Evolutionary conservation across 306 rosid species (phyloP).

Genomic region (Trifolium repens): DNA sequence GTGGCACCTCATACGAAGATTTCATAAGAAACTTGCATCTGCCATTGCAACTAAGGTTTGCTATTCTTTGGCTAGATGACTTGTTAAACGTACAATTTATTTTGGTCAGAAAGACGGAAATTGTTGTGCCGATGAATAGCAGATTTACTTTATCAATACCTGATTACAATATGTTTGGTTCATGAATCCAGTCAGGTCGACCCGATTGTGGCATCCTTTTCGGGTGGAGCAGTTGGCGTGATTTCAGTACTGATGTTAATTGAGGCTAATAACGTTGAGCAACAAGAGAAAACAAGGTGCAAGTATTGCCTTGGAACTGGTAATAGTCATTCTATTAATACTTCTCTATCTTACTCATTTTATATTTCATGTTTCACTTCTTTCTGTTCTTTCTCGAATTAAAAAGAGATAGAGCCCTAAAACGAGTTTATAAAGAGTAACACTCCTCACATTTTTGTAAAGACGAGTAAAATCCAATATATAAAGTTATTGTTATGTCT

Average conservation of each 20-base stretch:
- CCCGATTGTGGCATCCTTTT: conserved; percentile 96
- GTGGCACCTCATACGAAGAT: conserved; percentile 94
- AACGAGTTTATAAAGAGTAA: not conserved
- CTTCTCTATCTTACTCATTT: not conserved
- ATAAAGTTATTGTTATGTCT: conserved; percentile 21
- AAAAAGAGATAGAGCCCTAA: not conserved
- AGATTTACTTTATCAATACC: conserved; percentile 33
- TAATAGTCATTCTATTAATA: conserved; percentile 42
- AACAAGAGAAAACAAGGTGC: conserved; percentile 93
- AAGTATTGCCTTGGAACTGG: conserved; percentile 94
- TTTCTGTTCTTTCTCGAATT: too few relatives aligned
- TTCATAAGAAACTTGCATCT: conserved; percentile 89
- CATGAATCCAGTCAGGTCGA: conserved; percentile 81
- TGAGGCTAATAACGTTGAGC: conserved; percentile 90
- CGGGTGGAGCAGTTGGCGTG: conserved; percentile 97
- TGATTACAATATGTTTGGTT: conserved; percentile 41
- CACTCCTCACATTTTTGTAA: not conserved
- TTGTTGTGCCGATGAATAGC: conserved; percentile 15
- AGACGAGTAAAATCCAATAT: not conserved
- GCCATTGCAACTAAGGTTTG: conserved; percentile 88
- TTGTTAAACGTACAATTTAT: conserved; percentile 21
- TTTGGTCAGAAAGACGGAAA: not conserved
- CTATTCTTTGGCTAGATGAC: conserved; percentile 4
- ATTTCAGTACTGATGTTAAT: conserved; percentile 91
- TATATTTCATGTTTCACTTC: too few relatives aligned